These are phyloP conservation scores for Puccinia sorghi DNA, from an alignment of 1,284 basidiomycete genomes.

Conservation along the genomic window DNA sequence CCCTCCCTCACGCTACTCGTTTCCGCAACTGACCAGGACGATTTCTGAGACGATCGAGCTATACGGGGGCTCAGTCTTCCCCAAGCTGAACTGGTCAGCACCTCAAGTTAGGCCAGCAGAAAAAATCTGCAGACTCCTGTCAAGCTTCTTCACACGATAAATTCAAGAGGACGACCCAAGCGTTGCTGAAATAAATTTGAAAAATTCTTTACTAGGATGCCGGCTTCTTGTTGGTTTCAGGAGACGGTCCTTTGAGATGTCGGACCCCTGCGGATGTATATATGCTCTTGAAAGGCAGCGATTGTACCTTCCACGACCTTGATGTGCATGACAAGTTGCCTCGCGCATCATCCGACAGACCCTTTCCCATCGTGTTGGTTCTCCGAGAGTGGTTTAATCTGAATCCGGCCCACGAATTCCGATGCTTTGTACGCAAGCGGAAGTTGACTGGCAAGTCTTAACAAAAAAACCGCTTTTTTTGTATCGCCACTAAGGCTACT, in stretches of 20 bases:
- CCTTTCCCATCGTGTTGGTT: conserved; percentile 77
- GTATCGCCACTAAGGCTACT: neutral
- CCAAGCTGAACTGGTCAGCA: conserved; percentile 90
- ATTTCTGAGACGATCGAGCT: conserved; percentile 70
- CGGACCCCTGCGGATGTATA: conserved; percentile 86
- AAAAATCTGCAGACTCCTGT: neutral
- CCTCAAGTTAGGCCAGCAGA: conserved; percentile 66
- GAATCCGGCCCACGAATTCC: conserved; percentile 76
- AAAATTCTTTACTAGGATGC: conserved; percentile 5
- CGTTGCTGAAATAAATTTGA: neutral
- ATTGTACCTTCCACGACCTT: conserved; percentile 82
- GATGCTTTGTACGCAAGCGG: conserved; percentile 79
- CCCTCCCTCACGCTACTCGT: conserved; percentile 62
- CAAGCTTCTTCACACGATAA: no score
- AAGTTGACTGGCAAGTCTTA: conserved; percentile 67
- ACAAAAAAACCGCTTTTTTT: conserved; percentile 8
- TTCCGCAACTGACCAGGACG: conserved; percentile 73
- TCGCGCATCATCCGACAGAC: neutral
- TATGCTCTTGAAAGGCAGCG: conserved; percentile 85
- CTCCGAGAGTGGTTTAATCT: conserved; percentile 87
- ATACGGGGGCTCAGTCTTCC: conserved; percentile 80
- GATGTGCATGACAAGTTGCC: conserved; percentile 65
- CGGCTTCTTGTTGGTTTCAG: conserved; percentile 63
- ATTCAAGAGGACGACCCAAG: neutral
- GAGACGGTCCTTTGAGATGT: conserved; percentile 74